Conservation (phyloP, 1,284 basidiomycete genomes). For the Takashimella tepidaria region DNA sequence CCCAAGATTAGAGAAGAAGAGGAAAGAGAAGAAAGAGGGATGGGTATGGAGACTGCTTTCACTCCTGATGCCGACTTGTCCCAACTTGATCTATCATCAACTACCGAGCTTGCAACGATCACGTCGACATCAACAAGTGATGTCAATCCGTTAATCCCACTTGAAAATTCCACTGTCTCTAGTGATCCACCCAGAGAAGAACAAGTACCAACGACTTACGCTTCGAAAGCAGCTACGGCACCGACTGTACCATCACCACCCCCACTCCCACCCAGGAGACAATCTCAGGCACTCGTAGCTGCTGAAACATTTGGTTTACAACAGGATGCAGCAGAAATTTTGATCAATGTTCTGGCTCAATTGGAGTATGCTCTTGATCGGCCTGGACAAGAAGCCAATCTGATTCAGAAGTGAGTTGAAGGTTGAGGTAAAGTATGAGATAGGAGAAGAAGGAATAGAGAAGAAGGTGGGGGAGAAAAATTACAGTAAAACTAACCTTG, state of each 20-base stretch:
- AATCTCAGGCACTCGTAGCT: conserved; percentile 13
- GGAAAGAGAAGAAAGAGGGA: conserved; percentile 8
- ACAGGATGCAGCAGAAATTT: conserved; percentile 96
- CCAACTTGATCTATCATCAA: conserved; percentile 11
- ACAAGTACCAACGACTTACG: not conserved
- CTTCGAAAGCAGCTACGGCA: not conserved
- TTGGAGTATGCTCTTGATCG: conserved; percentile 84
- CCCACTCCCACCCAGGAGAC: conserved; percentile 9
- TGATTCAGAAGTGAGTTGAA: conserved; percentile 66
- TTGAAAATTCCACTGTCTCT: too few relatives aligned
- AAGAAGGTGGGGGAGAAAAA: not conserved
- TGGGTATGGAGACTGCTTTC: not conserved
- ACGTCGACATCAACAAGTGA: too few relatives aligned
- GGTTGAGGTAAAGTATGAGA: too few relatives aligned
- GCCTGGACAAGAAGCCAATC: conserved; percentile 52
- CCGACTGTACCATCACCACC: conserved; percentile 7
- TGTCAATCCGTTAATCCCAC: too few relatives aligned
- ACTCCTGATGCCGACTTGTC: conserved; percentile 6
- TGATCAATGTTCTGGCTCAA: conserved; percentile 99
- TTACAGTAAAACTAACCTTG: not conserved
- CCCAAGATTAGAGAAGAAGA: not conserved
- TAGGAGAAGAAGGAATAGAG: too few relatives aligned
- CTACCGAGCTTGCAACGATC: too few relatives aligned
- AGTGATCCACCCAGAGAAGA: too few relatives aligned
- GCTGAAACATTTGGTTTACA: conserved; percentile 62